Conservation (phyloP, 495 filamentous ascomycete species). For the Penicillium argentinense region DNA sequence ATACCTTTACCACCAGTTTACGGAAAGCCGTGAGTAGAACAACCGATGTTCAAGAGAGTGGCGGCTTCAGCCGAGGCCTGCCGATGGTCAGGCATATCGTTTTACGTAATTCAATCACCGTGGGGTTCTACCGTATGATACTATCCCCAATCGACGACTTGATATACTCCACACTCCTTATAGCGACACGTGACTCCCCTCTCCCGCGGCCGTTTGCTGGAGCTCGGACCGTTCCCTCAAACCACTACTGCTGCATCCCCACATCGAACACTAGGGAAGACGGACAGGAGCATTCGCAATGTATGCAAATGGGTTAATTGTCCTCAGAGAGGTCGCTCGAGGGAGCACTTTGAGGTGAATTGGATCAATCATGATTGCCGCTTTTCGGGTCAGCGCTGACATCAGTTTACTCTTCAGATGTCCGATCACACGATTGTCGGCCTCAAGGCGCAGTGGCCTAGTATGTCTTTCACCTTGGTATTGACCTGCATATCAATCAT, state of each 20-base stretch:
- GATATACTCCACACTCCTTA: too few relatives aligned
- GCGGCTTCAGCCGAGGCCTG: too few relatives aligned
- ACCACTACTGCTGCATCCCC: neutral
- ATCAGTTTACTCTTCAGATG: constrained; percentile 2
- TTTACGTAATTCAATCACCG: too few relatives aligned
- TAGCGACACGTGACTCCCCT: constrained; percentile 9
- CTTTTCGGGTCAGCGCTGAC: constrained; percentile 3
- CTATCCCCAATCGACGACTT: too few relatives aligned
- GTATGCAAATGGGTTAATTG: neutral
- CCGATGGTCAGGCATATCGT: too few relatives aligned
- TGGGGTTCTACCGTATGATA: too few relatives aligned
- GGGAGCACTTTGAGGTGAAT: constrained; percentile 3
- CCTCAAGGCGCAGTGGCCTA: constrained; percentile 1
- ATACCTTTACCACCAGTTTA: too few relatives aligned
- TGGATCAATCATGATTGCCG: neutral
- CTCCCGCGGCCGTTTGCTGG: constrained; percentile 7
- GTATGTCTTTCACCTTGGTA: too few relatives aligned
- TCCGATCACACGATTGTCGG: constrained; percentile 2
- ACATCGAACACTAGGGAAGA: neutral
- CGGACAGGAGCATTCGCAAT: neutral
- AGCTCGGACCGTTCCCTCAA: constrained; percentile 15
- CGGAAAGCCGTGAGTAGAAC: too few relatives aligned
- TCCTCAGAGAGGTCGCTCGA: neutral
- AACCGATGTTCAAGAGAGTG: too few relatives aligned
- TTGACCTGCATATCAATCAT: too few relatives aligned